Base-by-base conservation (phyloP, 2,329 filamentous ascomycete species). In the Paecilomyces variotii region DNA sequence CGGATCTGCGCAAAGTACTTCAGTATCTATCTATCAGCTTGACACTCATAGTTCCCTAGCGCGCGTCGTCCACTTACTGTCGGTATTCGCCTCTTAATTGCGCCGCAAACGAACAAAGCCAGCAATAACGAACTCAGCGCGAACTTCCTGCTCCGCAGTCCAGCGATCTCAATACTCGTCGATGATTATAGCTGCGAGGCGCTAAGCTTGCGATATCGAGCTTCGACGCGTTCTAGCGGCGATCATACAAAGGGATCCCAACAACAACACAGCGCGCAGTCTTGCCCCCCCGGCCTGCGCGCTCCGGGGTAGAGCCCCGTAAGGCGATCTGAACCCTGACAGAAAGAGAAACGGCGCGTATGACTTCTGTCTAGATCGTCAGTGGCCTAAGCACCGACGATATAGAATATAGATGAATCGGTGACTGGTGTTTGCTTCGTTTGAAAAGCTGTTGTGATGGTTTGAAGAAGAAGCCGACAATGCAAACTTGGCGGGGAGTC, bases 401-500 rank as follows among this genome's bases (percentile, higher is more conserved):
- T 49, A 52, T 52, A 32, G 26, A 59, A 27, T 49, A 52, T 52
- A 32, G 26, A 59, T 58, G 56, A 26, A 45, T 35, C 39, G 39
- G 24, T 26, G 24, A 28, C 24, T 34, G 56, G 19, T 60, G 58
- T 60, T 62, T 62, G 60, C 55, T 58, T 58, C 51, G 59, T 61
- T 62, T 60, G 59, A 30, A 25, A 39, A 62, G 67, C 62, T 72
- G 70, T 74, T 74, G 73, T 70, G 61, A 66, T 62, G 64, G 72
- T 74, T 74, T 74, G 72, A 73, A 74, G 66, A 56, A 65, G 61
- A 60, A 65, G 62, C 72, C 74, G 72, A 74, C 72, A 74, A 59
- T 74, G 72, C 72, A 74, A 74, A 74, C 70, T 35, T n/a, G 11
- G 34, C 10, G 54, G 24, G 34, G 3, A 56, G 35, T 25, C 30